These are phyloP conservation scores for Pinus tabuliformis DNA, from an alignment of 75 land plant genomes.

Conservation along the genomic window DNA sequence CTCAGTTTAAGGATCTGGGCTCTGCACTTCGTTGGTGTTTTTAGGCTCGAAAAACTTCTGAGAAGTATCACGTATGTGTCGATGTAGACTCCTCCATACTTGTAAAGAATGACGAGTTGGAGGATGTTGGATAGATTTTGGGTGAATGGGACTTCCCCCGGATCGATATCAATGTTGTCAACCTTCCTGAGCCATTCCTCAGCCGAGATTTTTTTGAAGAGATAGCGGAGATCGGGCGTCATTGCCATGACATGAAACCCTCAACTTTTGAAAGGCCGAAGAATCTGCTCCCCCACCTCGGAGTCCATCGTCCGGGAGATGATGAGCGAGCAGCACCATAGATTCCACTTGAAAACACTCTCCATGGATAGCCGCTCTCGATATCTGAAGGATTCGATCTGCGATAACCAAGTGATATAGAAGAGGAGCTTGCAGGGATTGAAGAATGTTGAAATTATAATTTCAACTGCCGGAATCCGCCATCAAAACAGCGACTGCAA, in stretches of 20 bases:
- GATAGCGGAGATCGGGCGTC: slow-evolving; percentile 43
- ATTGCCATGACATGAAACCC: slow-evolving; percentile 33
- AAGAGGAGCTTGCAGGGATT: slow-evolving; percentile 32
- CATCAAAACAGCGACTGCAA: too few species aligned
- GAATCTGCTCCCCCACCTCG: slow-evolving; percentile 20
- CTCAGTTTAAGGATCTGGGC: slow-evolving; percentile 16
- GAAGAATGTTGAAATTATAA: too few species aligned
- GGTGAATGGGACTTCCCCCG: slow-evolving; percentile 49
- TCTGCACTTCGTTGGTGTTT: slow-evolving; percentile 22
- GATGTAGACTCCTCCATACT: slow-evolving; percentile 64
- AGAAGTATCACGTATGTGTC: slow-evolving; percentile 48
- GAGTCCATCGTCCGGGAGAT: slow-evolving; percentile 62
- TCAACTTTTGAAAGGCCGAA: slow-evolving; percentile 23
- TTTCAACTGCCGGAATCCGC: too few species aligned
- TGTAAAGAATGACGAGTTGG: slow-evolving; percentile 57
- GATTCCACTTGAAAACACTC: slow-evolving; percentile 63
- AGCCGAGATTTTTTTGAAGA: slow-evolving; percentile 50
- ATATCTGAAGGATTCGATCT: slow-evolving; percentile 28
- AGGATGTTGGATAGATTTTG: slow-evolving; percentile 85
- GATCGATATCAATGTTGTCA: slow-evolving; percentile 27
- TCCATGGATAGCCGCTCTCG: slow-evolving; percentile 57
- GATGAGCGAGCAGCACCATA: slow-evolving; percentile 52
- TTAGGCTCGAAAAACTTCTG: slow-evolving; percentile 8
- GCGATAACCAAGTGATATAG: slow-evolving; percentile 72
- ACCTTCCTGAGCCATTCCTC: slow-evolving; percentile 47